Base-by-base conservation (phyloP, 1,284 basidiomycete species). In the Ustilago hordei region DNA sequence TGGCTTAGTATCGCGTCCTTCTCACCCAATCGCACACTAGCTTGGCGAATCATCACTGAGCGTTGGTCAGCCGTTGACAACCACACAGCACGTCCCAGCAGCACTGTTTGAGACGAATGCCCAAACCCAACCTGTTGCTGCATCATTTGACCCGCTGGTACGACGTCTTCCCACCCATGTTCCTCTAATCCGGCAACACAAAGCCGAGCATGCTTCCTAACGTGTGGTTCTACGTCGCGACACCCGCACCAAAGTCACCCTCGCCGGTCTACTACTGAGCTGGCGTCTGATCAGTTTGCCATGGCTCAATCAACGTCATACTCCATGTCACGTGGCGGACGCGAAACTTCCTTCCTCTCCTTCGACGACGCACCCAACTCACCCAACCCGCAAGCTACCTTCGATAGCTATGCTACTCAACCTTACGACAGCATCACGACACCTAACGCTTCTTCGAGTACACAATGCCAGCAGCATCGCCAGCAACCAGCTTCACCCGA, bases 281-380 rank as follows among this genome's bases (percentile, higher is more conserved):
- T 8, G 8, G 32, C 32, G 23, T 28, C 23, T 28, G 3, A 28
- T 28, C 23, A 28, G 23, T 28, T 28, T 28, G 23, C 23, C 32
- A 71, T 71, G 69, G 69, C 63, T n/a, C 63, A 65, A 35, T 19
- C 48, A 8, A 43, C 53, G n/a, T 34, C 62, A n/a, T 47, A 32
- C 12, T 58, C 63, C 0, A 43, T 54, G 55, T 41, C 56, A 11
- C 59, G 32, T 3, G 59, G 55, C 36, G 59, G 19, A 13, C 56
- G 45, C 32, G 60, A 64, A 13, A 60, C 67, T 4, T 69, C 65
- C 32, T 74, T 74, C 28, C 59, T 74, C 23, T 69, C 71, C 39
- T 68, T 74, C 19, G 62, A 74, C 50, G 62, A 68, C 43, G 62
- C 41, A 19, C 59, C 55, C 41, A 59, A 64, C 57, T 68, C 61